A percentile compares a stretch with the other conserved stretches of the same genome.
These are phyloP conservation scores for Glarea lozoyensis DNA, from an alignment of 495 filamentous ascomycete genomes.

Conservation along the genomic window DNA sequence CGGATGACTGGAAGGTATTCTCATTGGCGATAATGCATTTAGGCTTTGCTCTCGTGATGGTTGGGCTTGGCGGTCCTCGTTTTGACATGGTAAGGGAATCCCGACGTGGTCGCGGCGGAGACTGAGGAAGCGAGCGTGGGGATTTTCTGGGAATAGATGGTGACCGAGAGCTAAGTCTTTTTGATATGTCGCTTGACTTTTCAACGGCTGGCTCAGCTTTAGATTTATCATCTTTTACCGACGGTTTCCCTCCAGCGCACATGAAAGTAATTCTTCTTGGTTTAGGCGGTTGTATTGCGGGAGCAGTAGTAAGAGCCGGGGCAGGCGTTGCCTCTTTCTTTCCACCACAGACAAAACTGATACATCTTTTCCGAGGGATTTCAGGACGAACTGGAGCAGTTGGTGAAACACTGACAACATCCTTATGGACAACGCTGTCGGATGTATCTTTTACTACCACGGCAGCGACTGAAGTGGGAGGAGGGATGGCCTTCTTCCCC, in stretches of 20 bases:
- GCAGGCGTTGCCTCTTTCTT: conserved; percentile 10
- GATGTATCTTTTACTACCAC: neutral
- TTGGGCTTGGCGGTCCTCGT: conserved; percentile 26
- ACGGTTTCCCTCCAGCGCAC: conserved; percentile 22
- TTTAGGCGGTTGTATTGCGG: conserved; percentile 6
- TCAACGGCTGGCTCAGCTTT: neutral
- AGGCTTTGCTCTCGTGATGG: conserved; percentile 21
- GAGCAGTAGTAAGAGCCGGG: conserved; percentile 5
- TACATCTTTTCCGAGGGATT: conserved; percentile 62
- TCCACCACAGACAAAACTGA: conserved; percentile 77
- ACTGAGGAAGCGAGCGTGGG: conserved; percentile 27
- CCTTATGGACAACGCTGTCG: neutral
- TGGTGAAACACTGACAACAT: conserved; percentile 9
- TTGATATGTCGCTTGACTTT: conserved; percentile 1
- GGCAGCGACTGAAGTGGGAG: neutral
- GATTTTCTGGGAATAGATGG: conserved; percentile 29
- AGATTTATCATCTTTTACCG: conserved; percentile 12
- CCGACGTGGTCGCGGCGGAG: conserved; percentile 38
- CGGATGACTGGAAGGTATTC: conserved; percentile 51
- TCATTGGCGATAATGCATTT: conserved; percentile 41
- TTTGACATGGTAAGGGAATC: conserved; percentile 32
- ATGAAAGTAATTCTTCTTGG: conserved; percentile 40
- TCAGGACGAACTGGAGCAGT: conserved; percentile 24
- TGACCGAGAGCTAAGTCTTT: conserved; percentile 19
- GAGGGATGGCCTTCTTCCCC: conserved; percentile 1